Evolutionary conservation across 371 early-diverging fungal genomes (phyloP).

Genomic region (Chytridium lagenaria): DNA sequence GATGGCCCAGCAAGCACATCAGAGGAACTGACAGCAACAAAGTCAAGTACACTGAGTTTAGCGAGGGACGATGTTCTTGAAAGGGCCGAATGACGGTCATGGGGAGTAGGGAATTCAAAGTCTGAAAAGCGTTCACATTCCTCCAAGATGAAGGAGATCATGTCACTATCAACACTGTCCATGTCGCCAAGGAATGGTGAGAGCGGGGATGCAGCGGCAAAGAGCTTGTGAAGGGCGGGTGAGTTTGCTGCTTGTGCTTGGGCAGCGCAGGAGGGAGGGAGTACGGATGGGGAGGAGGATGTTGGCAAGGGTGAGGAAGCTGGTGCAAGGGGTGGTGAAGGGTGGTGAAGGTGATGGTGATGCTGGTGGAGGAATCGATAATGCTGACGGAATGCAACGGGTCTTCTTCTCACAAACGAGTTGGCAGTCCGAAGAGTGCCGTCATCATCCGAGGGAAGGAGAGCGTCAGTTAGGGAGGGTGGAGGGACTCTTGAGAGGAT

Average conservation of each 20-base stretch:
- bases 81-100: not conserved
- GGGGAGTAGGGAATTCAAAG: not conserved
- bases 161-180: constrained; percentile 7
- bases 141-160: constrained; percentile 6
- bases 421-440: not conserved
- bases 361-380: not conserved
- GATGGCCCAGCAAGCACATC: not conserved
- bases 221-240: constrained; percentile 5
- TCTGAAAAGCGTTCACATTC: not conserved
- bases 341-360: not conserved
- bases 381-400: not conserved
- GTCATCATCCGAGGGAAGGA: not conserved
- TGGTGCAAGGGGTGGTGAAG: not conserved
- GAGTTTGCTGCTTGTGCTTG: too few species aligned
- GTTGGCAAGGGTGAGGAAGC: not conserved
- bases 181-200: not conserved
- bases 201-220: not conserved
- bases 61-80: not conserved
- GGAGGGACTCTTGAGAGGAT: not conserved
- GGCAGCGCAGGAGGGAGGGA: too few species aligned
- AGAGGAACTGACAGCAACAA: not conserved
- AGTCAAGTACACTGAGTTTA: not conserved
- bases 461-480: not conserved
- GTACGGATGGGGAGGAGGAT: not conserved
- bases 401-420: not conserved